phyloP scores from a whole-genome alignment of 805 yeast genomes.

The Yarrowia bubula region DNA sequence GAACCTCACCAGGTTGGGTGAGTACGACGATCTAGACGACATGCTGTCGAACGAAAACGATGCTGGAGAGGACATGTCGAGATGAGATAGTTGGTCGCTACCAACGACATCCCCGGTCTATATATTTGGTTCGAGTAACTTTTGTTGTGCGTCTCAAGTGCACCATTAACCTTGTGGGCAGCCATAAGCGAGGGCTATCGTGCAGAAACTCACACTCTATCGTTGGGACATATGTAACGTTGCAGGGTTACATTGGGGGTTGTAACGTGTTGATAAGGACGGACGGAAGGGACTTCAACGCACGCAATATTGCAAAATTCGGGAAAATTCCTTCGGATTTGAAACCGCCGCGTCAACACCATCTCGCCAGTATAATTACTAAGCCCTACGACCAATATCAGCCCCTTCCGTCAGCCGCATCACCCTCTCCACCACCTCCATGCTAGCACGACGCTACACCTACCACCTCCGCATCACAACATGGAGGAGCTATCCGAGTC shows the following conservation, averaged over 20 bases:
- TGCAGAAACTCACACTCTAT: background rate
- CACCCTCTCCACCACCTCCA: background rate
- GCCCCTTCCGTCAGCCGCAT: background rate
- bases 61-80: background rate
- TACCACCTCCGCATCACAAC: conserved; percentile 28
- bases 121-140: no score
- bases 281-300: no score
- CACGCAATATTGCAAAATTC: no score
- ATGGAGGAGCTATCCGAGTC: conserved; percentile 32
- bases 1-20: conserved; percentile 10
- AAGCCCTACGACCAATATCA: background rate
- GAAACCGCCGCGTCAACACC: no score
- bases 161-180: background rate
- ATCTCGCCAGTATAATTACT: background rate
- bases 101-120: no score
- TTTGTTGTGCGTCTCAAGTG: background rate
- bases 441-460: conserved; percentile 23
- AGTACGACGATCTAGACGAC: conserved; percentile 11
- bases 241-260: background rate
- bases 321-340: no score
- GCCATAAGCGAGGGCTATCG: background rate
- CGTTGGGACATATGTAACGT: conserved; percentile 1
- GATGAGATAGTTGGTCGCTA: no score
- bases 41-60: conserved; percentile 14
- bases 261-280: conserved; percentile 1